These are phyloP conservation scores for Pleodorina starrii DNA, from an alignment of 139 green algal genomes.

Conservation along the genomic window DNA sequence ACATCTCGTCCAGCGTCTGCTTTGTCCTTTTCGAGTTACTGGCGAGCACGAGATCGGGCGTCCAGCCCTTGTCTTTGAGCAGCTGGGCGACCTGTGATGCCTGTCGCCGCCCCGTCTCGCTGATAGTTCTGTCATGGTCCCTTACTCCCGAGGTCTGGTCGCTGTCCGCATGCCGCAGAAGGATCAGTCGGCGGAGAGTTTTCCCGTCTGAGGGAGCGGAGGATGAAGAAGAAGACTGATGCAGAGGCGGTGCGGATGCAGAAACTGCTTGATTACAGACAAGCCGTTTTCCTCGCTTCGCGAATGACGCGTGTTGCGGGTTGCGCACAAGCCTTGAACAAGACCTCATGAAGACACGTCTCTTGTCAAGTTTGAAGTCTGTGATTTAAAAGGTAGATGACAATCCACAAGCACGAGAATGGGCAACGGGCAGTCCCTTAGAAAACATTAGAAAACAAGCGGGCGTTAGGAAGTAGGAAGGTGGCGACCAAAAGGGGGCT, in stretches of 20 bases:
- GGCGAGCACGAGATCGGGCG: constrained; percentile 81
- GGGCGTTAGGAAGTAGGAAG: too few relatives aligned
- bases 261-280: neutral
- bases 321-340: neutral
- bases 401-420: too few relatives aligned
- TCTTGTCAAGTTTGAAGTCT: too few relatives aligned
- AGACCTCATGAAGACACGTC: constrained; percentile 19
- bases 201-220: neutral
- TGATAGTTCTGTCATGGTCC: constrained; percentile 75
- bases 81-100: constrained; percentile 50
- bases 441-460: too few relatives aligned
- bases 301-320: neutral
- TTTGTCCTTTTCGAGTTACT: constrained; percentile 80
- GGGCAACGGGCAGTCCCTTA: too few relatives aligned
- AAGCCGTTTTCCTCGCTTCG: neutral
- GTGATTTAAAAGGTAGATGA: neutral
- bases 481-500: too few relatives aligned
- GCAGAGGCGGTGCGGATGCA: neutral
- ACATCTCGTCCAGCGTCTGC: constrained; percentile 89
- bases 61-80: constrained; percentile 73
- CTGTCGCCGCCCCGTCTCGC: constrained; percentile 48
- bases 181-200: constrained; percentile 68
- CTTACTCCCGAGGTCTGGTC: constrained; percentile 49
- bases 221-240: neutral
- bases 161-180: constrained; percentile 88